A percentile compares a stretch with the other conserved stretches of the same genome.
phyloP scores from a whole-genome alignment of 495 filamentous ascomycete genomes.

The Cudoniella acicularis region DNA sequence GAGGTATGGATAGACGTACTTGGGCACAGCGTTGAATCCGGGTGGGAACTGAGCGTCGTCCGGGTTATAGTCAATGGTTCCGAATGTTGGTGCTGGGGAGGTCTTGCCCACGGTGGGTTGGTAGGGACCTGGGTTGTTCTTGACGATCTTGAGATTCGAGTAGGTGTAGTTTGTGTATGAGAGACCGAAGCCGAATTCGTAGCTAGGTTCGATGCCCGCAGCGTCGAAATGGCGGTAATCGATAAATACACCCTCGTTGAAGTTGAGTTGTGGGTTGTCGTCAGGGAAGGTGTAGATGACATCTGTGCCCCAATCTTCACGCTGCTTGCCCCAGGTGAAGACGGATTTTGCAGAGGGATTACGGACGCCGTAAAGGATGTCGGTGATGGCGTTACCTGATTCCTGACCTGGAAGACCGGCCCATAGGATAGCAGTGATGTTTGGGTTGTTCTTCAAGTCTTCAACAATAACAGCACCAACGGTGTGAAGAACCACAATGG shows the following conservation, averaged over 20 bases:
- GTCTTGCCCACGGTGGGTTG: conserved; percentile 64
- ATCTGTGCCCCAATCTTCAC: conserved; percentile 70
- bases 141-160: conserved; percentile 64
- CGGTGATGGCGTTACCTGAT: conserved; percentile 83
- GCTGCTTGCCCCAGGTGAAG: conserved; percentile 79
- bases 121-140: conserved; percentile 48
- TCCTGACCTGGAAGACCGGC: conserved; percentile 92
- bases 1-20: conserved; percentile 85
- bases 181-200: conserved; percentile 88
- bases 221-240: conserved; percentile 93
- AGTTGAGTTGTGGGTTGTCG: conserved; percentile 74
- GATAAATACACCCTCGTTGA: conserved; percentile 84
- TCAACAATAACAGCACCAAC: conserved; percentile 75
- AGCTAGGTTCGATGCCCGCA: conserved; percentile 67
- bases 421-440: conserved; percentile 92
- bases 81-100: conserved; percentile 63
- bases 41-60: conserved; percentile 72
- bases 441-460: conserved; percentile 77
- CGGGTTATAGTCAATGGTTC: conserved; percentile 56
- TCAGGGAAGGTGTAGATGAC: conserved; percentile 75
- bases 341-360: conserved; percentile 84
- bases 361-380: conserved; percentile 85
- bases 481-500: conserved; percentile 88
- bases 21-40: conserved; percentile 45
- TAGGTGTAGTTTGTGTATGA: conserved; percentile 86